These are phyloP conservation scores for Teunomyces gatunensis DNA, from an alignment of 805 yeast species.

Conservation along the genomic window DNA sequence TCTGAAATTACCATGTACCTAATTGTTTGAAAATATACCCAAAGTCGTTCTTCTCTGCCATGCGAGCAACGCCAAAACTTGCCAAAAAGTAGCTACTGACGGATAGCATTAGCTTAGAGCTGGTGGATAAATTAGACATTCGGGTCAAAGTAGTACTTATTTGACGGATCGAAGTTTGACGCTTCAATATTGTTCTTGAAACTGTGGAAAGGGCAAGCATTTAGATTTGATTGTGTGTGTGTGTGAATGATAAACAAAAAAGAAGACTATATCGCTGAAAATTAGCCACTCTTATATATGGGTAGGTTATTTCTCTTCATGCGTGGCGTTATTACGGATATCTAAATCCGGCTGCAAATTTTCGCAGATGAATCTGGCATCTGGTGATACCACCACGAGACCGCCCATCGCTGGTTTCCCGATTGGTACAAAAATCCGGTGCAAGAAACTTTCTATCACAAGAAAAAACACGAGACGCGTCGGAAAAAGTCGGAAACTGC, in stretches of 20 bases:
- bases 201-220: slow-evolving; percentile 2
- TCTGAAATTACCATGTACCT: slow-evolving; percentile 16
- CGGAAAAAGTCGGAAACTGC: not conserved
- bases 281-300: not conserved
- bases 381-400: slow-evolving; percentile 4
- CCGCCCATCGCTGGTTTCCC: not conserved
- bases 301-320: not conserved
- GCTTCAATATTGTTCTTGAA: slow-evolving; percentile 3
- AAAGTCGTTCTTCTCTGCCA: slow-evolving; percentile 29
- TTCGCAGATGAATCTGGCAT: not conserved
- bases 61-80: slow-evolving; percentile 25
- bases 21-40: slow-evolving; percentile 31
- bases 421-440: not conserved
- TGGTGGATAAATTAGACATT: not conserved
- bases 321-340: slow-evolving; percentile 1
- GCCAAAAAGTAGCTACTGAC: slow-evolving; percentile 21
- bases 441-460: not conserved
- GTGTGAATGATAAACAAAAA: not conserved
- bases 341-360: slow-evolving; percentile 5
- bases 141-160: not conserved
- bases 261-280: not conserved
- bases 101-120: slow-evolving; percentile 1
- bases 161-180: not conserved
- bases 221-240: not conserved
- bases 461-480: not conserved